A percentile compares a stretch with the other conserved stretches of the same genome.
Conservation (phyloP, 768 basidiomycete species). For the Phaeotremella fagi region DNA sequence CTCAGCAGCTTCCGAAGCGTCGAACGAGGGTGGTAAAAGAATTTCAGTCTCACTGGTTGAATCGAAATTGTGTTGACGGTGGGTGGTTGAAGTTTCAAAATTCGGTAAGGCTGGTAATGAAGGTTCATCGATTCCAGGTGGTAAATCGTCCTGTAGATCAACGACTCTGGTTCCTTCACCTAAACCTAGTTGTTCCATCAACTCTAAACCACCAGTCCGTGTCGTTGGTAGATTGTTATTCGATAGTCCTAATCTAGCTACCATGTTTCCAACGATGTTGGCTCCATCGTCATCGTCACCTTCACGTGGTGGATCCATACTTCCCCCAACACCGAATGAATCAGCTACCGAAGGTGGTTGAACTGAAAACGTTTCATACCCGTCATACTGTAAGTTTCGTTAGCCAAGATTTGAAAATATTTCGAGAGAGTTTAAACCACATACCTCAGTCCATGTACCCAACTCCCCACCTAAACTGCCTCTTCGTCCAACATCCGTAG, state of each 20-base stretch:
- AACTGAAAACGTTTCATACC: constrained; percentile 47
- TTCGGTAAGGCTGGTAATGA: constrained; percentile 44
- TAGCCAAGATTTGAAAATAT: background rate
- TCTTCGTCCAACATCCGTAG: constrained; percentile 22
- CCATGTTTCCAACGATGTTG: constrained; percentile 30
- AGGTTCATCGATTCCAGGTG: constrained; percentile 47
- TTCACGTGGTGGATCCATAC: constrained; percentile 45
- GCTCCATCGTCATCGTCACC: constrained; percentile 26
- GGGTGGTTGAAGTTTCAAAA: constrained; percentile 17
- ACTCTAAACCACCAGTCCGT: constrained; percentile 13
- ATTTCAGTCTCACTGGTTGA: background rate
- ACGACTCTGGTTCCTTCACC: constrained; percentile 46
- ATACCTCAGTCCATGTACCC: constrained; percentile 41
- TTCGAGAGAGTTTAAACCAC: background rate
- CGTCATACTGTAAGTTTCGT: constrained; percentile 35
- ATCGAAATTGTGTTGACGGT: background rate
- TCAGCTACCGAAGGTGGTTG: constrained; percentile 38
- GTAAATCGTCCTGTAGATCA: constrained; percentile 47
- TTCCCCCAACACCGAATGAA: constrained; percentile 37
- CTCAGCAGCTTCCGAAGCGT: constrained; percentile 38
- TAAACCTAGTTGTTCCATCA: constrained; percentile 46
- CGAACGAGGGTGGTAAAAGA: constrained; percentile 29
- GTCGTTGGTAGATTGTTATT: constrained; percentile 13
- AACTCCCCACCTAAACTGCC: constrained; percentile 34
- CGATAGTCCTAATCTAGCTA: constrained; percentile 35